A percentile compares a stretch with the other conserved stretches of the same genome.
Evolutionary conservation across 176 grass and related monocot species (phyloP).

Genomic region (Olyra latifolia): DNA sequence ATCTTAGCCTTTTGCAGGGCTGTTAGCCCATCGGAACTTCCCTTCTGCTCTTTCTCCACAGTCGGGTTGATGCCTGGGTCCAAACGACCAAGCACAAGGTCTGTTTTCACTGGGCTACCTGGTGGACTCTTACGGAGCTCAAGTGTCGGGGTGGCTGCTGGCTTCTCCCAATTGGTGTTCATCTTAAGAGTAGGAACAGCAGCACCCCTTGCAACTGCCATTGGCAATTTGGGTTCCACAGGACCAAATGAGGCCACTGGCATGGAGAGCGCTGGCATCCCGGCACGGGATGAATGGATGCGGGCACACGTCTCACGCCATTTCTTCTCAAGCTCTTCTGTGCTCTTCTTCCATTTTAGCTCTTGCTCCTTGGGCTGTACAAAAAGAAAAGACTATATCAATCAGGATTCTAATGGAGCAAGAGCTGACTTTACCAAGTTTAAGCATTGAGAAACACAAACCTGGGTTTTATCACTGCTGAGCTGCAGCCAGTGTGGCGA

Average conservation of each 20-base stretch:
- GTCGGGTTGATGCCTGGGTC: constrained; percentile 9
- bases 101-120: constrained; percentile 82
- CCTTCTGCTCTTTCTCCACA: constrained; percentile 44
- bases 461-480: constrained; percentile 37
- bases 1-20: constrained; percentile 73
- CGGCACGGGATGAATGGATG: constrained; percentile 39
- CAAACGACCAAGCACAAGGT: constrained; percentile 66
- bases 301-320: constrained; percentile 62
- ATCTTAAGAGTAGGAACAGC: constrained; percentile 51
- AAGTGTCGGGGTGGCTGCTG: constrained; percentile 28
- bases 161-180: constrained; percentile 44
- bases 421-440: neutral
- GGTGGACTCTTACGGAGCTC: constrained; percentile 49
- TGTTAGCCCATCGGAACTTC: constrained; percentile 48
- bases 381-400: constrained; percentile 18
- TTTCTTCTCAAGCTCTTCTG: constrained; percentile 74
- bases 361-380: constrained; percentile 70
- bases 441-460: constrained; percentile 32
- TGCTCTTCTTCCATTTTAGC: constrained; percentile 51
- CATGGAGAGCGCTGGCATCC: constrained; percentile 39
- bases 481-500: constrained; percentile 84
- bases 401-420: neutral
- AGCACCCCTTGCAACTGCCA: constrained; percentile 33
- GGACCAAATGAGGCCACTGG: constrained; percentile 19
- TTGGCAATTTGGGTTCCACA: constrained; percentile 39